Evolutionary conservation across 306 rosid genomes (phyloP), one percentile per base, ranked within the genome.

Genomic region (Abrus pulchellus): DNA sequence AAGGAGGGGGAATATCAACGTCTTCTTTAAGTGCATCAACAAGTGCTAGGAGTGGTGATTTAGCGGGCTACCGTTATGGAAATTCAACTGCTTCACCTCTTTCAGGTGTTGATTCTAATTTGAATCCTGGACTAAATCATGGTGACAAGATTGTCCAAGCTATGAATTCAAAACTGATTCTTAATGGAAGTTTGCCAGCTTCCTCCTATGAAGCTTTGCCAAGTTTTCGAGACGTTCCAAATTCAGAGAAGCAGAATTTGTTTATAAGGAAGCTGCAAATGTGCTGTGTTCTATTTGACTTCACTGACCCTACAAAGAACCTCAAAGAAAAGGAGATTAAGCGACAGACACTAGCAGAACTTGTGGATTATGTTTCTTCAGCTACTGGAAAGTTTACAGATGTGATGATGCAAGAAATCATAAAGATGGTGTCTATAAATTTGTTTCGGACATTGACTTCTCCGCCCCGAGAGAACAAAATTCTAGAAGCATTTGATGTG

Each of bases 321-420:
- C 70, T 89, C 65, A 91, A 76, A 68, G 99, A 92, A 74, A 95
- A 95, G 82, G 99, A 95, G 66, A 83, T 92, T 80, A 95, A 95
- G 89, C 89, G 98, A 41, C 97, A 93, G 85, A 92, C 93, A 29
- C 87, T 95, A 59, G 89, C 89, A 9, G 99, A 95, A 76, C 97
- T 95, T 79, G 99, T 93, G 82, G 99, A 95, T 82, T 89, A 91
- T 67, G 86, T 95, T 80, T 90, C 99, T 65, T 85, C 99, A 14
- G 89, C 88, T 61, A 90, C 82, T 86, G 88, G 91, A 79, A 95
- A 95, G 78, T 89, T 95, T 80, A 69, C 99, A 1, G 99, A 95
- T 86, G 74, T 79, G 63, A 88, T 83, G 78, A 86, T 95, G 92
- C 97, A 90, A 86, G 98, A 92, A 68, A 88, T 93, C 0, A 80